Conservation (phyloP, 768 basidiomycete species). For the Boletus sp. region DNA sequence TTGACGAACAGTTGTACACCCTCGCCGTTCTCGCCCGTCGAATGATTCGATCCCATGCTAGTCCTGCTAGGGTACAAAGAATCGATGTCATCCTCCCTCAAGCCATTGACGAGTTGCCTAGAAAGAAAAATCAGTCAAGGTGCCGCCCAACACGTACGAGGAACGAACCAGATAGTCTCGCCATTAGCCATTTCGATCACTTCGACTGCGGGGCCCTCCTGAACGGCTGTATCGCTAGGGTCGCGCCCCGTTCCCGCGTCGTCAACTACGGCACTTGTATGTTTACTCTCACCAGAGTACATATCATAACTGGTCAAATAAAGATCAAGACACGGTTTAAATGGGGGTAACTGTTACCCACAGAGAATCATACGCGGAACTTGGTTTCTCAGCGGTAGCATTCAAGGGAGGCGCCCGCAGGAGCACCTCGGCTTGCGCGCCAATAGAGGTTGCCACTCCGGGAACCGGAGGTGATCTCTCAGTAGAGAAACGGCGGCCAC, state of each 20-base stretch:
- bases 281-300: slow-evolving; percentile 61
- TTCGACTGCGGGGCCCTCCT: slow-evolving; percentile 64
- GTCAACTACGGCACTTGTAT: slow-evolving; percentile 33
- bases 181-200: slow-evolving; percentile 84
- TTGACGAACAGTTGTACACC: slow-evolving; percentile 73
- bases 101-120: slow-evolving; percentile 78
- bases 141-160: not conserved
- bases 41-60: slow-evolving; percentile 76
- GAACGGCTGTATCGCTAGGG: slow-evolving; percentile 26
- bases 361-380: slow-evolving; percentile 75
- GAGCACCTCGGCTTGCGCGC: slow-evolving; percentile 35
- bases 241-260: slow-evolving; percentile 30
- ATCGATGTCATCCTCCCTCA: slow-evolving; percentile 74
- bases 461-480: slow-evolving; percentile 71
- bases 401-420: slow-evolving; percentile 40
- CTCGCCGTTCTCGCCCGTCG: slow-evolving; percentile 43
- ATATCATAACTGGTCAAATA: slow-evolving; percentile 64
- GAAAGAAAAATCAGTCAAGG: not conserved
- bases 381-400: slow-evolving; percentile 57
- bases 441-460: slow-evolving; percentile 51
- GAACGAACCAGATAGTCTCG: slow-evolving; percentile 76
- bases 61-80: slow-evolving; percentile 62
- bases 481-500: slow-evolving; percentile 58
- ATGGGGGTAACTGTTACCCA: slow-evolving; percentile 39
- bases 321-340: slow-evolving; percentile 16